Evolutionary conservation across 192 early-diverging fungal species (phyloP), one percentile per base, ranked within the genome.

Genomic region (Linnemannia schmuckeri): DNA sequence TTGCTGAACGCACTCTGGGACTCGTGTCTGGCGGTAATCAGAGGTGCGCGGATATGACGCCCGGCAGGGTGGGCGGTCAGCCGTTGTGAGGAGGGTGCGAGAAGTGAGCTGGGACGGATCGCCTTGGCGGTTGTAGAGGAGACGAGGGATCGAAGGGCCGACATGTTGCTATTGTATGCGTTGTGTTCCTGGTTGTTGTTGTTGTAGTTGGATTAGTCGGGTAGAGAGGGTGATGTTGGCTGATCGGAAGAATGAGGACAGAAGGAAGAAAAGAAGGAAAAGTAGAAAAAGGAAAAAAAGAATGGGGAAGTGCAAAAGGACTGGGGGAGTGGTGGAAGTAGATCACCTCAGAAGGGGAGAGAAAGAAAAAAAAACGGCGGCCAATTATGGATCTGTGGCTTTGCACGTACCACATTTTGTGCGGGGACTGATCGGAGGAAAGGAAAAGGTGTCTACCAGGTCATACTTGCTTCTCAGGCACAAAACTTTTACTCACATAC

Each of bases 1-100:
- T 88, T 90, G 47, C 78, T 38, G 77, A 90, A 83, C 10, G 87
- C 80, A 57, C 83, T 83, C 57, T 87, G 85, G 66, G 85, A 81
- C 35, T 87, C 85, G 44, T 87, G 68, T 52, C 85, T 76, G 47
- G 85, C 85, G 38, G 79, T 57, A 63, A 87, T 75, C 46, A 81
- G 30, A 18, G 85, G 85, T 69, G 79, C 69, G 38, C 76, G 78
- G 79, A 87, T 41, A 71, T 78, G 79, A 63, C 74, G 85, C 4
- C 79, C 68, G 17, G 70, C 33, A 15, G 85, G 76, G 54, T 73
- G 85, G 30, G 85, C 75, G 30, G 85, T 73, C 46, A 87, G 66
- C 33, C 85, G 85, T 68, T 87, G 85, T 78, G 85, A 47, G 41
- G 46, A 47, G 15, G 85, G n/a, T n/a, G 44, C 54, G 30, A 87